These are phyloP conservation scores for Penicillium canariense DNA, from an alignment of 495 filamentous ascomycete genomes.

Conservation along the genomic window DNA sequence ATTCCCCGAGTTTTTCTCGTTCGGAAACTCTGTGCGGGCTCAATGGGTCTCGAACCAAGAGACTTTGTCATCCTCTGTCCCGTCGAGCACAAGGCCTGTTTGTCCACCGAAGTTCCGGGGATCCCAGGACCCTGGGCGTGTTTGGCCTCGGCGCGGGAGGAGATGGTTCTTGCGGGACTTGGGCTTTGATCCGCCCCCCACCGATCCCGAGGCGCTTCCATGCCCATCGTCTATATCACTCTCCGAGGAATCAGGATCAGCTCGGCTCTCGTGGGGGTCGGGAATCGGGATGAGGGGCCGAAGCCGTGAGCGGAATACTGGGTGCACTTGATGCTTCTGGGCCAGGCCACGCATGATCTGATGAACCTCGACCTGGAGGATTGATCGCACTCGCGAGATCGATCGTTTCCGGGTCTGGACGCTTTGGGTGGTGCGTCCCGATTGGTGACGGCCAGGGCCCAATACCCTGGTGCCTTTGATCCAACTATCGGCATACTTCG, in stretches of 20 bases:
- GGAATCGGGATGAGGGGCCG: neutral
- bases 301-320: slow-evolving; percentile 5
- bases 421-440: neutral
- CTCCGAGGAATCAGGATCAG: slow-evolving; percentile 1
- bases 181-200: slow-evolving; percentile 1
- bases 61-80: neutral
- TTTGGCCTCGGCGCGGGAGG: neutral
- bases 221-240: slow-evolving; percentile 18
- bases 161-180: neutral
- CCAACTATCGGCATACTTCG: slow-evolving; percentile 16
- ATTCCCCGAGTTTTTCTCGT: slow-evolving; percentile 20
- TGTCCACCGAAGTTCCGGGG: neutral
- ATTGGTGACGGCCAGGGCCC: slow-evolving; percentile 4
- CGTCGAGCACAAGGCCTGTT: slow-evolving; percentile 4
- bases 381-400: slow-evolving; percentile 16
- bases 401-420: slow-evolving; percentile 17
- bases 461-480: slow-evolving; percentile 17
- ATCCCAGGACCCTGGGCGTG: neutral
- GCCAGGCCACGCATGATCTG: slow-evolving; percentile 17
- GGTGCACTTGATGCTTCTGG: slow-evolving; percentile 18
- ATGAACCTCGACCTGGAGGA: slow-evolving; percentile 20
- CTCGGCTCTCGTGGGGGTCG: neutral
- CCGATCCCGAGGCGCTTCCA: neutral
- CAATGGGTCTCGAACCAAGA: neutral
- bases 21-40: slow-evolving; percentile 10